Percentiles rank a stretch among this genome's conserved stretches.
Conservation (phyloP, 306 rosid genomes). For the Vicia faba region DNA sequence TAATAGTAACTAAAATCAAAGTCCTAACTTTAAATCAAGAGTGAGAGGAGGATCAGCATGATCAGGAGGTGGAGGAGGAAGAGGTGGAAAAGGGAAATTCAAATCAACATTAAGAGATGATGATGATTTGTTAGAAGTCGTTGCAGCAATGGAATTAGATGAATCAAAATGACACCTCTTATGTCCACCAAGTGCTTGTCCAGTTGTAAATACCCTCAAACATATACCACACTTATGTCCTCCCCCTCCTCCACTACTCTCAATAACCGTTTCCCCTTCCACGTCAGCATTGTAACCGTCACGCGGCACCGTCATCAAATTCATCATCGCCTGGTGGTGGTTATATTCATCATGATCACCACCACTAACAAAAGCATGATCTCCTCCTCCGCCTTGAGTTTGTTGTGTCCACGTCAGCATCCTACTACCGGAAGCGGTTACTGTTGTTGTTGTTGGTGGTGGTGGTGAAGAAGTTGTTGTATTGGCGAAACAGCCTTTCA, state of each 20-base stretch:
- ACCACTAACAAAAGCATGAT: background rate
- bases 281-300: background rate
- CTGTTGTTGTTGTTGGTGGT: no score
- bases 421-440: background rate
- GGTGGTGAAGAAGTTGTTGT: no score
- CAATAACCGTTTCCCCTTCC: constrained; percentile 16
- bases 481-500: constrained; percentile 68
- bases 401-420: constrained; percentile 8
- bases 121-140: background rate
- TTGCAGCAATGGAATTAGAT: no score
- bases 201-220: constrained; percentile 57
- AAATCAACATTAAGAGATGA: background rate
- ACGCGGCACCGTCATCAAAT: background rate
- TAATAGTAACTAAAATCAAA: constrained; percentile 10
- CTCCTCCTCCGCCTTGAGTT: background rate
- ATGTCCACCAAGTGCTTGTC: constrained; percentile 72
- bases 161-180: constrained; percentile 53
- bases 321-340: background rate
- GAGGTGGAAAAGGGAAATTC: constrained; percentile 17
- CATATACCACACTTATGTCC: constrained; percentile 57
- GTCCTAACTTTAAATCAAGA: constrained; percentile 80
- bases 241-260: background rate
- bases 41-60: constrained; percentile 41
- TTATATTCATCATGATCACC: background rate
- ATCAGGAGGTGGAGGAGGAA: no score